Conservation (phyloP, 2,329 filamentous ascomycete genomes). For the Epichloe gansuensis region DNA sequence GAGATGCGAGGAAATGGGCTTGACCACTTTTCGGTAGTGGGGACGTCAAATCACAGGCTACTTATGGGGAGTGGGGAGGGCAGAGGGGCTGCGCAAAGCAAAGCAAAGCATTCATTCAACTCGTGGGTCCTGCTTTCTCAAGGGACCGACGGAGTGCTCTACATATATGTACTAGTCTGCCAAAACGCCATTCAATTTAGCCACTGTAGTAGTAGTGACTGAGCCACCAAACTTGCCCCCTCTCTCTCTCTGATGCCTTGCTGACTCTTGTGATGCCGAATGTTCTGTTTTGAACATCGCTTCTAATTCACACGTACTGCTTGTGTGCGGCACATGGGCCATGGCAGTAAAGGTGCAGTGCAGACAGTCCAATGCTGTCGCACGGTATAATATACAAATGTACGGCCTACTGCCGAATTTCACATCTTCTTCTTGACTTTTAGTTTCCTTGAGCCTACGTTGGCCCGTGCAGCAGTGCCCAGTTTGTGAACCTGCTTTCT, state of each 20-base stretch:
- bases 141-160: too few relatives aligned
- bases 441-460: conserved; percentile 37
- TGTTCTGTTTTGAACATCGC: neutral
- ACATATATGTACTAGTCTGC: too few relatives aligned
- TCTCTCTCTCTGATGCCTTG: too few relatives aligned
- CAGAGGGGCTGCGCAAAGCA: neutral
- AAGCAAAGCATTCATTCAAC: too few relatives aligned
- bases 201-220: too few relatives aligned
- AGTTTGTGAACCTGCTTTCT: conserved; percentile 67
- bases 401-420: neutral
- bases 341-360: neutral
- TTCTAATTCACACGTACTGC: neutral
- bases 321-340: neutral
- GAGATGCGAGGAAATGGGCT: neutral
- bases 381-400: neutral
- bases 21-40: neutral
- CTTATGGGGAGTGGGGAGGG: neutral
- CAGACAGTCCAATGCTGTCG: neutral
- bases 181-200: too few relatives aligned
- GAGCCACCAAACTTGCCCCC: too few relatives aligned
- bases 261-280: too few relatives aligned
- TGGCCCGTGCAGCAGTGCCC: conserved; percentile 66
- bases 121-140: neutral
- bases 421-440: conserved; percentile 24
- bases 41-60: neutral